Conservation (phyloP, 202 grass and related monocot genomes). For the Elaeis oleifera region DNA sequence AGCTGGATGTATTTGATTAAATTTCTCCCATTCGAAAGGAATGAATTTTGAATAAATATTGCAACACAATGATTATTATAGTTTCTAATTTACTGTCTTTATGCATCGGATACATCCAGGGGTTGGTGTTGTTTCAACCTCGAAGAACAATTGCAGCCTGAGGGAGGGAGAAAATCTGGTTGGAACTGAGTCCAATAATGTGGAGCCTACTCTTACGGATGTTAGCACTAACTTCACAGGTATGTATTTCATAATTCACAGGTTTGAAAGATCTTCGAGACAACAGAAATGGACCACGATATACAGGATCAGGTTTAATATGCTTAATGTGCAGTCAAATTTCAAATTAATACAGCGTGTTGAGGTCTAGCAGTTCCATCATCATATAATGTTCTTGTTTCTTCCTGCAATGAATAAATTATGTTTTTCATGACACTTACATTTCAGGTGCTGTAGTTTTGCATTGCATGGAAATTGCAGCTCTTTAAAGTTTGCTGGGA, state of each 20-base stretch:
- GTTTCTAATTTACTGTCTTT: not conserved
- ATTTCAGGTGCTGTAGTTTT: too few relatives aligned
- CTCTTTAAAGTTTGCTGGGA: too few relatives aligned
- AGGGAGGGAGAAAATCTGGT: conserved; percentile 34
- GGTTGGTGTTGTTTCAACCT: not conserved
- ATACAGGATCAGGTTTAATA: too few relatives aligned
- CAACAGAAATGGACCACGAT: conserved; percentile 1
- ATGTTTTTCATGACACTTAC: too few relatives aligned
- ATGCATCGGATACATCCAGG: not conserved
- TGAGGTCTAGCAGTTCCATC: too few relatives aligned
- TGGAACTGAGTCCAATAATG: conserved; percentile 21
- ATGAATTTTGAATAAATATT: not conserved
- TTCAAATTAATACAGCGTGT: too few relatives aligned
- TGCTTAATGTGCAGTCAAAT: too few relatives aligned
- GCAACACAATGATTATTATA: not conserved
- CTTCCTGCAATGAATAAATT: too few relatives aligned
- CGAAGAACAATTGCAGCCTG: conserved; percentile 1
- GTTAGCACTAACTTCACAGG: not conserved
- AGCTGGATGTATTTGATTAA: too few relatives aligned
- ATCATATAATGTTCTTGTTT: too few relatives aligned
- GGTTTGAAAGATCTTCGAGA: not conserved
- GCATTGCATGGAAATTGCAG: too few relatives aligned
- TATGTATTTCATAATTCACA: not conserved
- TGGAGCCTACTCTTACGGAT: conserved; percentile 14
- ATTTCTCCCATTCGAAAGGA: not conserved